Evolutionary conservation across 768 basidiomycete species (phyloP), one percentile per base, ranked within the genome.

Genomic region (Chiua virens): DNA sequence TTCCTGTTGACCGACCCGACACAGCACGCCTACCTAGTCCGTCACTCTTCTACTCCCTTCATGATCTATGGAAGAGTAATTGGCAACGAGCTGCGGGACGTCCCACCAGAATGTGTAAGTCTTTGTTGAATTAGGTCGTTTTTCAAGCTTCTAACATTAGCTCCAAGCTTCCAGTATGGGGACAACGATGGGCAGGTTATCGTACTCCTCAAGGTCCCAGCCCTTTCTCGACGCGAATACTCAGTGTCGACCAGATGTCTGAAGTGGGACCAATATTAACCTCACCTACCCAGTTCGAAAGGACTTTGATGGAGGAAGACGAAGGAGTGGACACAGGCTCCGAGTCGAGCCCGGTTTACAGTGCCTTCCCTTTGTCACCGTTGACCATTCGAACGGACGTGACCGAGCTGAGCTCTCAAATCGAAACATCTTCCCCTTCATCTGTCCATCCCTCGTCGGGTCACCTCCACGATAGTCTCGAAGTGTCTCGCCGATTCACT

Each of bases 121-220:
- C 42, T 7, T 47, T 41, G 35, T 42, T 47, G 18, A 45, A 28
- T 18, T 10, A 17, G 17, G 27, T 30, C 13, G 30, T 32, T 49
- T 18, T 20, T 13, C 42, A 25, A 25, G 23, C 35, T 40, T 39
- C 52, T 65, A 38, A 63, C 48, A 30, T 32, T 30, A 15, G 30
- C 35, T 42, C 23, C 45, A 59, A 68, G 66, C 53, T 70, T 28
- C 61, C 66, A 15, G 50, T 68, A 49, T 70, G 68, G 68, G 68
- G 68, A 51, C 64, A 66, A 47, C 61, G 66, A 28, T 68, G 66
- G 66, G 47, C 59, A 27, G 47, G 54, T 15, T 53, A 61, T 48
- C 58, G 53, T 54, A 37, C 36, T 48, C 59, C 66, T 43, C 54
- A 45, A 32, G 61, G 66, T 15, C 63, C 66, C 27, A 68, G 66